Evolutionary conservation across 805 yeast species (phyloP).

Genomic region (Tetrapisispora phaffii): DNA sequence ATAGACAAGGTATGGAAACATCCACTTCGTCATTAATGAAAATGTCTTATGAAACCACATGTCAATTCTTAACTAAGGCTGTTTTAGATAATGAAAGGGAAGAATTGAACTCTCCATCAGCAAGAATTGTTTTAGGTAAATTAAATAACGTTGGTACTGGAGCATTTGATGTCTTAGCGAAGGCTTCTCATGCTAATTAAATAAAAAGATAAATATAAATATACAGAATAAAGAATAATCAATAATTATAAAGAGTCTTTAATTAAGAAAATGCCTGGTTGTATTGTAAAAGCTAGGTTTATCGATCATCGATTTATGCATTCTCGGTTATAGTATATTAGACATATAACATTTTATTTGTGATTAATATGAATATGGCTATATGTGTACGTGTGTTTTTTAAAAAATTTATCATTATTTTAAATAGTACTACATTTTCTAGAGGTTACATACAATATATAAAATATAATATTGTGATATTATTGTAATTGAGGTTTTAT

Average conservation of each 20-base stretch:
- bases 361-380: too few relatives aligned
- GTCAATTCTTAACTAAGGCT: conserved; percentile 93
- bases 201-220: neutral
- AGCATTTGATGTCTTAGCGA: conserved; percentile 64
- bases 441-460: neutral
- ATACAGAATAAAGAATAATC: neutral
- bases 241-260: neutral
- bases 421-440: neutral
- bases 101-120: conserved; percentile 81
- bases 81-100: conserved; percentile 88
- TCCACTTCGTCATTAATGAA: conserved; percentile 94
- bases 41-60: conserved; percentile 98
- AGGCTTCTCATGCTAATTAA: conserved; percentile 25
- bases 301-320: too few relatives aligned
- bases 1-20: conserved; percentile 96
- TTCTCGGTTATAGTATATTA: too few relatives aligned
- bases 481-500: neutral
- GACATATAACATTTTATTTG: too few relatives aligned
- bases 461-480: neutral
- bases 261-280: neutral
- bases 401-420: neutral
- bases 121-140: conserved; percentile 87
- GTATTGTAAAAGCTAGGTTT: too few relatives aligned
- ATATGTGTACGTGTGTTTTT: neutral
- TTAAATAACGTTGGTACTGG: conserved; percentile 93